Evolutionary conservation across 2,329 filamentous ascomycete genomes (phyloP).

Genomic region (Colletotrichum sp.): DNA sequence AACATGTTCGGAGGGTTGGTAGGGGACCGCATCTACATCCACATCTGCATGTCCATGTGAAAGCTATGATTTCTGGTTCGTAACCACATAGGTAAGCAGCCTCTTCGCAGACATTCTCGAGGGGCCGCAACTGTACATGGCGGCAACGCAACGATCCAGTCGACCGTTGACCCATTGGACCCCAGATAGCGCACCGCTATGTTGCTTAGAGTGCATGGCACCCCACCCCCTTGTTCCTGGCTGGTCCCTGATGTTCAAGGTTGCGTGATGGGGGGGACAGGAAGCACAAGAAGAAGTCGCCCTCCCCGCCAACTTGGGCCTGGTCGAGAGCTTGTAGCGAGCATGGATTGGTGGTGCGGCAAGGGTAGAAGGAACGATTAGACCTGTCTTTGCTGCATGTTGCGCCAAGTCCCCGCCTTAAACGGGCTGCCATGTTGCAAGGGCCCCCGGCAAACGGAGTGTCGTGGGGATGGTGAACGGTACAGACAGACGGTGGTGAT

Average conservation of each 20-base stretch:
- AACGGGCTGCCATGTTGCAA: slow-evolving; percentile 1
- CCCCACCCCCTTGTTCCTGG: slow-evolving; percentile 3
- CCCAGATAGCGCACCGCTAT: slow-evolving; percentile 7
- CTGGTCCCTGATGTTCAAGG: slow-evolving; percentile 7
- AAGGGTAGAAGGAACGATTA: neutral
- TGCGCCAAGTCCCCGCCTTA: neutral
- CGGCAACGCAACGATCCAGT: slow-evolving; percentile 1
- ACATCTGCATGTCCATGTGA: slow-evolving; percentile 2
- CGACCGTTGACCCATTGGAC: neutral
- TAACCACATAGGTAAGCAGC: slow-evolving; percentile 19
- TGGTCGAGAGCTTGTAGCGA: slow-evolving; percentile 10
- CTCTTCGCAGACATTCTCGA: neutral
- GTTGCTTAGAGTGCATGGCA: slow-evolving; percentile 15
- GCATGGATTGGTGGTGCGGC: slow-evolving; percentile 5
- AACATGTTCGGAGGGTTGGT: neutral
- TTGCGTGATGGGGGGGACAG: neutral
- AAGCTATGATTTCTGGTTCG: slow-evolving; percentile 6
- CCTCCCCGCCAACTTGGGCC: neutral
- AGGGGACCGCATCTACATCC: neutral
- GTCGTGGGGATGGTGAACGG: slow-evolving; percentile 3
- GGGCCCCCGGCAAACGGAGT: slow-evolving; percentile 2
- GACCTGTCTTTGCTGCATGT: neutral
- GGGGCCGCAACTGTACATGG: neutral
- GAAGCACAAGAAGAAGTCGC: neutral
- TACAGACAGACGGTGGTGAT: slow-evolving; percentile 4